These are phyloP conservation scores for Diutina mesorugosa DNA, from an alignment of 1,139 yeast species.

Conservation along the genomic window DNA sequence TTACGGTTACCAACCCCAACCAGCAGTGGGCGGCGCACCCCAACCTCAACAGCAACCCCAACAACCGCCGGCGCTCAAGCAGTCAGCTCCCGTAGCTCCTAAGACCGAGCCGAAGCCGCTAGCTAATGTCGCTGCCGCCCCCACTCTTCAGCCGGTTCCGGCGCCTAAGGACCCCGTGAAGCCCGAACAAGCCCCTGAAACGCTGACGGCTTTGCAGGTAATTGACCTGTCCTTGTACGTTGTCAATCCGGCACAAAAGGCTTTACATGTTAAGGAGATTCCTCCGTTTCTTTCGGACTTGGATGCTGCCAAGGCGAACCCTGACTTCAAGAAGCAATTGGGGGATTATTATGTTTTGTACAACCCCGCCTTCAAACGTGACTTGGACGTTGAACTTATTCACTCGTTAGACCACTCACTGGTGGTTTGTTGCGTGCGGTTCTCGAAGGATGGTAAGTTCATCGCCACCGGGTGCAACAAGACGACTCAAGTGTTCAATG, in stretches of 20 bases:
- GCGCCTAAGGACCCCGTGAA: constrained; percentile 6
- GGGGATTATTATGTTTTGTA: constrained; percentile 83
- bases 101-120: constrained; percentile 8
- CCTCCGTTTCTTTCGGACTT: constrained; percentile 76
- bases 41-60: constrained; percentile 8
- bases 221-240: constrained; percentile 31
- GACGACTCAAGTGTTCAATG: constrained; percentile 88
- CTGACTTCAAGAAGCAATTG: constrained; percentile 71
- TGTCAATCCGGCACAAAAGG: constrained; percentile 29
- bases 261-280: constrained; percentile 57
- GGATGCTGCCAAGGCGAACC: constrained; percentile 68
- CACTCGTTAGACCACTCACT: constrained; percentile 87
- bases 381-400: constrained; percentile 75
- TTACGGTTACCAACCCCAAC: constrained; percentile 6
- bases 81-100: constrained; percentile 6
- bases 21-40: background rate
- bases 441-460: constrained; percentile 83
- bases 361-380: constrained; percentile 65
- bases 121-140: constrained; percentile 5
- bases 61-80: constrained; percentile 6
- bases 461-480: constrained; percentile 97
- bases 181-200: constrained; percentile 11
- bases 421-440: constrained; percentile 93
- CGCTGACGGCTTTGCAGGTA: constrained; percentile 23
- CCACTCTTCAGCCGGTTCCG: constrained; percentile 7